Conservation (phyloP, 768 basidiomycete species). For the Russula earlei region DNA sequence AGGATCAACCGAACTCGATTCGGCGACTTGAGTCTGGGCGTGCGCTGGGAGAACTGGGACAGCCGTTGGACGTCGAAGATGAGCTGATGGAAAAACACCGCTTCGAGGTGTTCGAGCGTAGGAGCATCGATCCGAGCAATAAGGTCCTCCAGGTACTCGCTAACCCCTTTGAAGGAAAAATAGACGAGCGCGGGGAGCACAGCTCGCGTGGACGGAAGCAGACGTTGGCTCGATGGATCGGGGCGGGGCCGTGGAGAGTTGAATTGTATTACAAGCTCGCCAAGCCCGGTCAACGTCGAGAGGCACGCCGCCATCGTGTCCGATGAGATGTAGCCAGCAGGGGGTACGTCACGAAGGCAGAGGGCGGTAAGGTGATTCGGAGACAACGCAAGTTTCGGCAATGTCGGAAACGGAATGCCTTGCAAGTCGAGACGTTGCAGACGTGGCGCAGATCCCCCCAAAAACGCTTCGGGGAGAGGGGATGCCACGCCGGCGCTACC, state of each 20-base stretch:
- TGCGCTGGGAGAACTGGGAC: too few relatives aligned
- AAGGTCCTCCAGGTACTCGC: background rate
- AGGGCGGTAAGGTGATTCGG: background rate
- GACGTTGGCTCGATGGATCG: background rate
- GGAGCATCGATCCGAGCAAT: background rate
- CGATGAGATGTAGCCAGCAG: background rate
- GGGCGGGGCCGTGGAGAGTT: background rate
- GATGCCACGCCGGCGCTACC: too few relatives aligned
- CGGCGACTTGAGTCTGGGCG: too few relatives aligned
- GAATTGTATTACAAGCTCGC: background rate
- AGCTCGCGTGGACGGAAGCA: background rate
- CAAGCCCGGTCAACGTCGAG: background rate
- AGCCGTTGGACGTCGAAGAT: too few relatives aligned
- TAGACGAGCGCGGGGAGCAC: background rate
- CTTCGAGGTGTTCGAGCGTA: background rate
- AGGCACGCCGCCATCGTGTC: background rate
- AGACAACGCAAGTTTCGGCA: background rate
- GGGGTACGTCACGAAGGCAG: background rate
- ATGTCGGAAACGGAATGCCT: background rate
- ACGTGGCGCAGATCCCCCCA: background rate
- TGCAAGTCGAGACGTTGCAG: background rate
- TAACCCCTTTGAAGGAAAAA: background rate
- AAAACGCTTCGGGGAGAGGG: background rate
- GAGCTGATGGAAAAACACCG: too few relatives aligned
- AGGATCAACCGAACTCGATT: too few relatives aligned